Evolutionary conservation across 2,329 filamentous ascomycete genomes (phyloP).

Genomic region (Pyricularia sp.): DNA sequence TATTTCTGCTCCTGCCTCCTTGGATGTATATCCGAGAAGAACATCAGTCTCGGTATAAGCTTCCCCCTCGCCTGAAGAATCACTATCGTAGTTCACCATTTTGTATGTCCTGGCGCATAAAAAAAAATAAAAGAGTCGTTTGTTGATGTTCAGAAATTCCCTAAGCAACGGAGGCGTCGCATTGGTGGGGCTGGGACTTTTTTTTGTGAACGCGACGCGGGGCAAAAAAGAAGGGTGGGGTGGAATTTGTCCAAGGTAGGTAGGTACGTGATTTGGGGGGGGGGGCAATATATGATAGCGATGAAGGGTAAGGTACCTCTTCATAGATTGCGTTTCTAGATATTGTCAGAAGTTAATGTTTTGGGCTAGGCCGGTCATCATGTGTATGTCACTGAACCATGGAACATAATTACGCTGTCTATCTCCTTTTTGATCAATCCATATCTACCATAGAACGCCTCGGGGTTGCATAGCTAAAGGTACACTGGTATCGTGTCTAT

Average conservation of each 20-base stretch:
- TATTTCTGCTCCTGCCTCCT: slow-evolving; percentile 68
- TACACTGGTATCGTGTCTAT: slow-evolving; percentile 26
- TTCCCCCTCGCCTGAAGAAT: slow-evolving; percentile 64
- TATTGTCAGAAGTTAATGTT: background rate
- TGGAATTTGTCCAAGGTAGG: background rate
- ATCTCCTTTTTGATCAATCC: slow-evolving; percentile 6
- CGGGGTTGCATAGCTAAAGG: slow-evolving; percentile 18
- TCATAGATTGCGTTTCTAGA: background rate
- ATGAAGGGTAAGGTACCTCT: background rate
- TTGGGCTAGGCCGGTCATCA: background rate
- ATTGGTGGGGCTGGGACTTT: slow-evolving; percentile 5
- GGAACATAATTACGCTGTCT: background rate
- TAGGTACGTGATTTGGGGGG: background rate
- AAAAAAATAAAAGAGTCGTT: slow-evolving; percentile 1
- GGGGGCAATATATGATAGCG: background rate
- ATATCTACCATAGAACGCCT: slow-evolving; percentile 25
- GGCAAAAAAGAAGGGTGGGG: slow-evolving; percentile 3
- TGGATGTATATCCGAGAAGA: slow-evolving; percentile 79
- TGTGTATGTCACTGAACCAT: background rate
- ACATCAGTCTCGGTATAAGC: slow-evolving; percentile 76
- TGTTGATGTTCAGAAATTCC: background rate
- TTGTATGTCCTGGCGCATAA: slow-evolving; percentile 5
- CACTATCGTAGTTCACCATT: slow-evolving; percentile 79
- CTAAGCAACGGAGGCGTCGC: background rate
- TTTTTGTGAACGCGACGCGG: background rate